Conservation (phyloP, 2,329 filamentous ascomycete species). For the Cordyceps sp. region DNA sequence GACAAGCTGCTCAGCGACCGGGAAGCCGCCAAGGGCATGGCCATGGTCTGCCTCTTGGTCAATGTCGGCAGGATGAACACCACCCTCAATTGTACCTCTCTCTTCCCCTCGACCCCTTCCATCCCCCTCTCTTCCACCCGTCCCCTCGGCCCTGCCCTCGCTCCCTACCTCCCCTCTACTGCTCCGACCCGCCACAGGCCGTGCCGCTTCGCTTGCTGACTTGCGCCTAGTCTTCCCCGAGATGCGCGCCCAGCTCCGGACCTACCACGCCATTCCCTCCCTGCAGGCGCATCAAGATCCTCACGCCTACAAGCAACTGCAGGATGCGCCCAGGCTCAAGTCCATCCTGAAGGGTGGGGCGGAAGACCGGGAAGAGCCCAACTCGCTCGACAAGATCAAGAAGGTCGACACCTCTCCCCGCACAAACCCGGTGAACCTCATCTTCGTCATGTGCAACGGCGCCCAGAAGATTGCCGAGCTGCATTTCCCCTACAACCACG, state of each 20-base stretch:
- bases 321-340: constrained; percentile 89
- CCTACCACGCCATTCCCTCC: constrained; percentile 94
- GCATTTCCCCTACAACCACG: constrained; percentile 69
- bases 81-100: constrained; percentile 72
- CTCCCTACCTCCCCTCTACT: no score
- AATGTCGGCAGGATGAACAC: constrained; percentile 99
- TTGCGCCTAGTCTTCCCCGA: constrained; percentile 99
- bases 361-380: constrained; percentile 75
- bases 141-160: background rate
- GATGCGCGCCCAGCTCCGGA: constrained; percentile 94
- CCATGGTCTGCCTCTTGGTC: constrained; percentile 94
- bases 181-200: no score
- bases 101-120: no score
- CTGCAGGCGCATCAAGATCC: constrained; percentile 89
- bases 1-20: constrained; percentile 90
- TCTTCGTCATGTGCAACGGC: constrained; percentile 84
- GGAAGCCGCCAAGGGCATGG: constrained; percentile 90
- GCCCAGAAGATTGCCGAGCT: constrained; percentile 84
- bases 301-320: constrained; percentile 92
- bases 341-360: constrained; percentile 95
- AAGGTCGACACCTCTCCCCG: constrained; percentile 42
- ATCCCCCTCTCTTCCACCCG: background rate
- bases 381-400: constrained; percentile 70
- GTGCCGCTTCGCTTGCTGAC: background rate
- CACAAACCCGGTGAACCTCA: constrained; percentile 92